Percentiles rank a stretch among this genome's conserved stretches.
phyloP scores from a whole-genome alignment of 768 basidiomycete species.

The Rhodotorula graminis region DNA sequence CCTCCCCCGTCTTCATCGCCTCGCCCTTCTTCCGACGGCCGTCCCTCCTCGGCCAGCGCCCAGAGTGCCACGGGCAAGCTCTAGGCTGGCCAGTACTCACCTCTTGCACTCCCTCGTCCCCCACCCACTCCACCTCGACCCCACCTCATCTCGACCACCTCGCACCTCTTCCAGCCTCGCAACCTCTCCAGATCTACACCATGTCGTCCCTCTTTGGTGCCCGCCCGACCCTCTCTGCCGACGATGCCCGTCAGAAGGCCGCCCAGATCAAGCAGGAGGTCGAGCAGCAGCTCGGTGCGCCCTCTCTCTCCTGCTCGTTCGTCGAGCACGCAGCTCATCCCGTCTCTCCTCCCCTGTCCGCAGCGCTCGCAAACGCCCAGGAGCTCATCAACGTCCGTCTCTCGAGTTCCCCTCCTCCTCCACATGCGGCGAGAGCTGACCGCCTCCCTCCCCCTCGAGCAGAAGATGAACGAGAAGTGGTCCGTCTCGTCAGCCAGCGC shows the following conservation, averaged over 20 bases:
- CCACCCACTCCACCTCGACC: background rate
- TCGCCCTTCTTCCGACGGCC: background rate
- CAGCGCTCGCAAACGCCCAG: slow-evolving; percentile 39
- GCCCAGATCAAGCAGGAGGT: slow-evolving; percentile 37
- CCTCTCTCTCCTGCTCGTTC: background rate
- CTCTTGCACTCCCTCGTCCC: too few relatives aligned
- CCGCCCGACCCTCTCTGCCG: slow-evolving; percentile 12
- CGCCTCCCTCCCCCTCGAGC: background rate
- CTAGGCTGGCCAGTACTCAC: too few relatives aligned
- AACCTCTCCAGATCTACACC: background rate
- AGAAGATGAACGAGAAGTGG: slow-evolving; percentile 42
- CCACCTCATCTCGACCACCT: background rate
- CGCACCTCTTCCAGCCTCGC: background rate
- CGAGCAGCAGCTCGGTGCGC: slow-evolving; percentile 31
- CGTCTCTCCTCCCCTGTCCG: too few relatives aligned
- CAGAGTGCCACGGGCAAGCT: too few relatives aligned
- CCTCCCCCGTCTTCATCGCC: background rate
- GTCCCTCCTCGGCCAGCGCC: too few relatives aligned
- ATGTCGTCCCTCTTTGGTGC: slow-evolving; percentile 27
- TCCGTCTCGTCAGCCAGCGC: background rate
- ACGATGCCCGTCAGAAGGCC: slow-evolving; percentile 11
- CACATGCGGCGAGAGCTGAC: background rate
- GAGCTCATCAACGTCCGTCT: slow-evolving; percentile 35
- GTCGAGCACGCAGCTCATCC: background rate
- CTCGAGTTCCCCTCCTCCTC: too few relatives aligned